Conservation (phyloP, 768 basidiomycete species). For the Hygrocybe coccinea region DNA sequence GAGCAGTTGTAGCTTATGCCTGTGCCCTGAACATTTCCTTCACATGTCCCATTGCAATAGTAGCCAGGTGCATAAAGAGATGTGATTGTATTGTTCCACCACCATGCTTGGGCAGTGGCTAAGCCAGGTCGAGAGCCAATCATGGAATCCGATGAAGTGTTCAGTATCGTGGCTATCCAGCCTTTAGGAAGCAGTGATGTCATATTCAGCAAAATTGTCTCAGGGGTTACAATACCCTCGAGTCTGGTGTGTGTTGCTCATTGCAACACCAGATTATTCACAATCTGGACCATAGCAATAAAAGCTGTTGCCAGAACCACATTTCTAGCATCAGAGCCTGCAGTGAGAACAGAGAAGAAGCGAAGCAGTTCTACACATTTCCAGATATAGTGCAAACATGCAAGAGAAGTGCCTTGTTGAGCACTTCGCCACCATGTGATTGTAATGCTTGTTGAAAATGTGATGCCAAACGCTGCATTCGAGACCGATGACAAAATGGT, state of each 20-base stretch:
- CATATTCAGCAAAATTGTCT: background rate
- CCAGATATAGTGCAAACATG: background rate
- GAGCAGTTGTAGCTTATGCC: constrained; percentile 2
- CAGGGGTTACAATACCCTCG: background rate
- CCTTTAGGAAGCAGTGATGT: background rate
- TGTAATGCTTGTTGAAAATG: background rate
- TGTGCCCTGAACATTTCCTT: constrained; percentile 1
- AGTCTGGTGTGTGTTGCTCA: background rate
- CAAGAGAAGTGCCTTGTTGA: background rate
- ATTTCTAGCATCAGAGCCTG: background rate
- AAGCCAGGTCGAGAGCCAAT: background rate
- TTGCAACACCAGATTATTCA: background rate
- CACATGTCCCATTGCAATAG: constrained; percentile 4
- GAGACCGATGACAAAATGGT: constrained; percentile 1
- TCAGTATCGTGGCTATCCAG: background rate
- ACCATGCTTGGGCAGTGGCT: constrained; percentile 1
- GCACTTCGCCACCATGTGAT: constrained; percentile 1
- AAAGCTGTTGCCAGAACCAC: constrained; percentile 1
- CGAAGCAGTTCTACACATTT: background rate
- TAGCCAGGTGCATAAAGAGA: constrained; percentile 1
- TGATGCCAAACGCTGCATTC: background rate
- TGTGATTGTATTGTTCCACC: constrained; percentile 1
- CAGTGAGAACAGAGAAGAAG: constrained; percentile 1
- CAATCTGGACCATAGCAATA: background rate
- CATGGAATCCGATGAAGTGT: background rate